Evolutionary conservation across 2,329 filamentous ascomycete species (phyloP).

Genomic region (Pseudocercospora fijiensis): DNA sequence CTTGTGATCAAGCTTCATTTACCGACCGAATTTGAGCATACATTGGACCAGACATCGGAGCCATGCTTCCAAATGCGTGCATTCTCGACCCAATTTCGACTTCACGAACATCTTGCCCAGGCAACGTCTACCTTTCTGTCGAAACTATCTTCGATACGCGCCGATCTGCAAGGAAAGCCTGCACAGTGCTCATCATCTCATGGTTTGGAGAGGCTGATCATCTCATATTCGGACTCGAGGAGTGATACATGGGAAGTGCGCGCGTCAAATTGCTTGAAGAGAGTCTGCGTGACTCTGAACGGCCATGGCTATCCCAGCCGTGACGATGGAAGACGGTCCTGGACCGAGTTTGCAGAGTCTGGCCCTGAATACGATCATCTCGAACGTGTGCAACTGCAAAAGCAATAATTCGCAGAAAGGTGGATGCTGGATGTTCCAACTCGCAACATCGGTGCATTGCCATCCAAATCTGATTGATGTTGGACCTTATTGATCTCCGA

Average conservation of each 20-base stretch:
- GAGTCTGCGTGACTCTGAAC: background rate
- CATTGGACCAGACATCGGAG: background rate
- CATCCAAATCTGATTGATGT: background rate
- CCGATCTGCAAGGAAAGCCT: background rate
- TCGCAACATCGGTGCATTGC: background rate
- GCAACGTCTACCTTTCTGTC: background rate
- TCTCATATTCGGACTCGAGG: slow-evolving; percentile 4
- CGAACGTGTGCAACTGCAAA: background rate
- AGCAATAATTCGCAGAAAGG: background rate
- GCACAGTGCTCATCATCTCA: background rate
- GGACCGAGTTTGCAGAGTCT: background rate
- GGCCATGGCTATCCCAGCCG: background rate
- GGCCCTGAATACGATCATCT: background rate
- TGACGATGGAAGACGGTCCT: background rate
- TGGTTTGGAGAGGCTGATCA: slow-evolving; percentile 1
- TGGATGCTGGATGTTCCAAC: background rate
- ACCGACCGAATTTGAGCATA: slow-evolving; percentile 8
- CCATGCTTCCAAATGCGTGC: slow-evolving; percentile 8
- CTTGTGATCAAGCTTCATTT: slow-evolving; percentile 19
- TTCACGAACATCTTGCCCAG: background rate
- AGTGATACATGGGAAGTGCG: background rate
- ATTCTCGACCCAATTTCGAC: background rate
- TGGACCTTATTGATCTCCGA: background rate
- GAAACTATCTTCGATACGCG: background rate
- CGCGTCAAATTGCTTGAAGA: background rate